These are phyloP conservation scores for Cryphonectria japonica DNA, from an alignment of 2,329 filamentous ascomycete species.

Conservation along the genomic window DNA sequence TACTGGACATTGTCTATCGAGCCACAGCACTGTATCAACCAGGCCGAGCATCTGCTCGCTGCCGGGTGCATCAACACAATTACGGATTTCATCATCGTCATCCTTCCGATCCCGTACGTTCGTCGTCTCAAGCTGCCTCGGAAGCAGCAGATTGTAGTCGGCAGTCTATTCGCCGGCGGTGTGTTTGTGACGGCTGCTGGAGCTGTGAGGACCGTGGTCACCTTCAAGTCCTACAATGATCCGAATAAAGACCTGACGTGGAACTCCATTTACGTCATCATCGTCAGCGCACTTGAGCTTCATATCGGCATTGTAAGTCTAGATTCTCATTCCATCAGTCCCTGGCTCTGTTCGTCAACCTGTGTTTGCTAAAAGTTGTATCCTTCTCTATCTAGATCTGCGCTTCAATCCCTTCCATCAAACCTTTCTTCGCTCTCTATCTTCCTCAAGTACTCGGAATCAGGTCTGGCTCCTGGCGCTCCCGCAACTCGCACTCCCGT, in stretches of 20 bases:
- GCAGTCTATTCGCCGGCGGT: slow-evolving; percentile 54
- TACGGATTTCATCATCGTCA: slow-evolving; percentile 60
- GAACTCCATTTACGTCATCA: slow-evolving; percentile 42
- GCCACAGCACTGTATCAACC: slow-evolving; percentile 49
- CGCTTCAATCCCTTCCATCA: slow-evolving; percentile 49
- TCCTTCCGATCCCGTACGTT: slow-evolving; percentile 54
- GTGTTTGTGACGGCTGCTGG: slow-evolving; percentile 49
- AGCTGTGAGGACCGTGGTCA: slow-evolving; percentile 41
- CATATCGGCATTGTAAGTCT: slow-evolving; percentile 48
- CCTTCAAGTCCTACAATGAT: slow-evolving; percentile 36
- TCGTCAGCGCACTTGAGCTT: slow-evolving; percentile 45
- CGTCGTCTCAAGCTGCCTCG: slow-evolving; percentile 49
- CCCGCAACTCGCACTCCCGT: slow-evolving; percentile 14
- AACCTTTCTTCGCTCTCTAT: slow-evolving; percentile 47
- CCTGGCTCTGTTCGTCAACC: not conserved
- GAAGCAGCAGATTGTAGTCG: slow-evolving; percentile 51
- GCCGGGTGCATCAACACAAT: slow-evolving; percentile 63
- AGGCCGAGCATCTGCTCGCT: slow-evolving; percentile 55
- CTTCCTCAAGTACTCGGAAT: slow-evolving; percentile 38
- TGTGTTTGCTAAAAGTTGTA: not conserved
- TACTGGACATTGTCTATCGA: slow-evolving; percentile 42
- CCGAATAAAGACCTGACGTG: slow-evolving; percentile 41
- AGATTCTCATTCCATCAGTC: not conserved
- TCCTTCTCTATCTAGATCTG: slow-evolving; percentile 40
- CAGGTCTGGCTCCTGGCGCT: slow-evolving; percentile 15